A percentile compares a stretch with the other conserved stretches of the same genome.
Conservation (phyloP, 2,329 filamentous ascomycete genomes). For the Fusarium anthophilum region DNA sequence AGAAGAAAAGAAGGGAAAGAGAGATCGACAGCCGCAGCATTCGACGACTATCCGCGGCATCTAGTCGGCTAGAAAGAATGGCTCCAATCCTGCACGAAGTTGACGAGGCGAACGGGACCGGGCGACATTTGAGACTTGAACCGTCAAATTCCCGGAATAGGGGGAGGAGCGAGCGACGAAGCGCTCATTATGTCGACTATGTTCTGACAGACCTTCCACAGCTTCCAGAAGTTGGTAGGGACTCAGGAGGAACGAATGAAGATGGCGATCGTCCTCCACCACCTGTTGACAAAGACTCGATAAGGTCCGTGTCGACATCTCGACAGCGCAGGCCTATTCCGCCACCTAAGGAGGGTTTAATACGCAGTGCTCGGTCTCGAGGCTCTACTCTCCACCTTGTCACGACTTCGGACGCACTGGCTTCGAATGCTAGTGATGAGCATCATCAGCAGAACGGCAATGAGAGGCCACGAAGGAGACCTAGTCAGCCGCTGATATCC, state of each 20-base stretch:
- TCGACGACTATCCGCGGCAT: constrained; percentile 86
- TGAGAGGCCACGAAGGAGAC: constrained; percentile 64
- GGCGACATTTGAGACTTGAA: constrained; percentile 56
- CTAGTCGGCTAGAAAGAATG: constrained; percentile 83
- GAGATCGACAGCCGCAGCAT: constrained; percentile 84
- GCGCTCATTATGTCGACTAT: constrained; percentile 70
- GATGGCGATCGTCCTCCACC: constrained; percentile 68
- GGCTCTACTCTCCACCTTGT: constrained; percentile 90
- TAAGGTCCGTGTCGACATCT: constrained; percentile 80
- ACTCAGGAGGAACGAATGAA: constrained; percentile 55
- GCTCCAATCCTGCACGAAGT: constrained; percentile 81
- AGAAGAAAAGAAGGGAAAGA: constrained; percentile 84
- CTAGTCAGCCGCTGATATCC: constrained; percentile 66
- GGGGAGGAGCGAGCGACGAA: constrained; percentile 81
- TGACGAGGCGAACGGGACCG: constrained; percentile 74
- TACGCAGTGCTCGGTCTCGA: constrained; percentile 75
- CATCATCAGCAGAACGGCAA: constrained; percentile 44
- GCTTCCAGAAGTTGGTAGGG: constrained; percentile 69
- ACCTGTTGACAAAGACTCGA: constrained; percentile 81
- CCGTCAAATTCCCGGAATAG: constrained; percentile 68
- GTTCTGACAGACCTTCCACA: constrained; percentile 79
- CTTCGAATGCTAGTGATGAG: constrained; percentile 45
- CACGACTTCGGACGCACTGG: constrained; percentile 66
- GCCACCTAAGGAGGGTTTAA: constrained; percentile 83
- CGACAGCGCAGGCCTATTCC: constrained; percentile 78